Percentiles rank a stretch among this genome's conserved stretches.
Evolutionary conservation across 106 monocot species (phyloP).

Genomic region (Dioscorea dumetorum): DNA sequence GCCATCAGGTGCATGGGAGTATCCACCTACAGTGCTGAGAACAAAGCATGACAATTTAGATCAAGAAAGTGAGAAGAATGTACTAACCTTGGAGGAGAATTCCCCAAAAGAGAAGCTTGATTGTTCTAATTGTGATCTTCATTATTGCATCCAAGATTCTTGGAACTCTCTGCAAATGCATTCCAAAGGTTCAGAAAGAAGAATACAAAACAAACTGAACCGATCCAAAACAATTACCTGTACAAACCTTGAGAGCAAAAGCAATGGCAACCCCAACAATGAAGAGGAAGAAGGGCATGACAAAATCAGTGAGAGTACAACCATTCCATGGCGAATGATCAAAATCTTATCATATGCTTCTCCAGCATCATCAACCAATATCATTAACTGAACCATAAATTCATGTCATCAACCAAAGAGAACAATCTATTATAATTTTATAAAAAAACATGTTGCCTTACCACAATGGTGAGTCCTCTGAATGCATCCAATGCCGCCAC

Average conservation of each 20-base stretch:
- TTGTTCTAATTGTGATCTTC: conserved; percentile 34
- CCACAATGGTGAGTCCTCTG: conserved; percentile 44
- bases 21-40: conserved; percentile 21
- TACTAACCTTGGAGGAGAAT: conserved; percentile 32
- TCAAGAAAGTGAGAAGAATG: neutral
- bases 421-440: neutral
- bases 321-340: conserved; percentile 56
- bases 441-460: neutral
- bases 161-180: conserved; percentile 27
- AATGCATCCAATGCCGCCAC: conserved; percentile 44
- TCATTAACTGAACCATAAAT: conserved; percentile 22
- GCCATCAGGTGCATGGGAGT: conserved; percentile 41
- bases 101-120: conserved; percentile 54
- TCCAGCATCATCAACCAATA: conserved; percentile 37
- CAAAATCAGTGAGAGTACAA: conserved; percentile 43
- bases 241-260: conserved; percentile 35
- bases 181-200: neutral
- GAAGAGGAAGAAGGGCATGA: conserved; percentile 56
- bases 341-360: conserved; percentile 24
- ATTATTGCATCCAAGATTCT: conserved; percentile 12
- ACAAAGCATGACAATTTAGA: neutral
- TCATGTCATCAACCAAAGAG: neutral
- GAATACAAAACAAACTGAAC: neutral
- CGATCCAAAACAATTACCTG: neutral
- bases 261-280: conserved; percentile 41